Evolutionary conservation across 1,284 basidiomycete species (phyloP), one percentile per base, ranked within the genome.

Genomic region (Polyporus tsugae): DNA sequence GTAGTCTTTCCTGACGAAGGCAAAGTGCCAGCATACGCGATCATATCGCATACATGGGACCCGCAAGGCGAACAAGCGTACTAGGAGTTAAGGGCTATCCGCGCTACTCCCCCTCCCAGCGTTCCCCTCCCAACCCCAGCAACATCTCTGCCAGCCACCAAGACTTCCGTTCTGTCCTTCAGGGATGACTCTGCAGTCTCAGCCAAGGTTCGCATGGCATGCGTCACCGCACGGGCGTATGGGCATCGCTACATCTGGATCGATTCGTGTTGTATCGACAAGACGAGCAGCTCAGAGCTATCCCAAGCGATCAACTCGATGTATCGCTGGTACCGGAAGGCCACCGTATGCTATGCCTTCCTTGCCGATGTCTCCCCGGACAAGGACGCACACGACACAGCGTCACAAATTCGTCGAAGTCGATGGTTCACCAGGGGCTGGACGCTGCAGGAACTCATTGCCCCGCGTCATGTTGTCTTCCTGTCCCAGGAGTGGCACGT

Each of bases 181-280:
- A 46, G 5, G 25, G 29, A 46, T 17, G 41, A 61, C 25, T 29
- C 41, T 33, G 29, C 29, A 15, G 22, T 61, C 41, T 61, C 41
- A 15, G 60, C 25, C 17, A 61, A 61, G 60, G 33, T 61, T 2
- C 60, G 60, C 7, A 42, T 42, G 33, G 60, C 42, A n/a, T 61
- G 60, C 29, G 29, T 46, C 25, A 46, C n/a, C 19, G 60, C 60
- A 15, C 60, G 25, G 15, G 25, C 42, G 17, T 29, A 49, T 33
- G 55, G 55, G 9, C 35, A 58, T 55, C 33, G 22, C 9, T 64
- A 38, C 36, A 38, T 64, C 19, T 64, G 63, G 55, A 44, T 58
- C 55, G 55, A 58, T n/a, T 42, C 63, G n/a, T 64, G 63, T 52
- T 64, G 63, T 38, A 64, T 59, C n/a, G 46, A 49, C 44, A 62